Conservation (phyloP, 768 basidiomycete species). For the Dentipellis sp. region DNA sequence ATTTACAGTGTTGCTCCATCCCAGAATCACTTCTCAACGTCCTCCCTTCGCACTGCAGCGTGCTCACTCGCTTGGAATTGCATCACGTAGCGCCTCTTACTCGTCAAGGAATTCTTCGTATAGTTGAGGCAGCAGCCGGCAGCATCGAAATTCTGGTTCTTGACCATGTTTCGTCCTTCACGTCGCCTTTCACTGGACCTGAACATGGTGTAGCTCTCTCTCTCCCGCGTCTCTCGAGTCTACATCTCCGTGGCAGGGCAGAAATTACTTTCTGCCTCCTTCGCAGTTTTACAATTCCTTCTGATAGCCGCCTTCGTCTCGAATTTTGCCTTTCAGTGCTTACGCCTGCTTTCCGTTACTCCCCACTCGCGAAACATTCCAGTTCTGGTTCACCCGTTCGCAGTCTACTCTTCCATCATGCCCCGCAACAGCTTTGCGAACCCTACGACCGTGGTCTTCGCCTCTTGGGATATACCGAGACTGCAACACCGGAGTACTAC, state of each 20-base stretch:
- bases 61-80: conserved; percentile 12
- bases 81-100: conserved; percentile 6
- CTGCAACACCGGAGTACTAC: background rate
- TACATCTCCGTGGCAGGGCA: background rate
- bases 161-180: conserved; percentile 8
- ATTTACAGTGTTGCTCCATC: conserved; percentile 7
- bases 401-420: background rate
- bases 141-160: conserved; percentile 9
- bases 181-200: conserved; percentile 1
- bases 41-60: conserved; percentile 6
- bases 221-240: background rate
- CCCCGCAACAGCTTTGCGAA: background rate
- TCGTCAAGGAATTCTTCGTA: conserved; percentile 3
- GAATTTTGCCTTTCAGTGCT: background rate
- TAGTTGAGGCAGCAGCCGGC: conserved; percentile 5
- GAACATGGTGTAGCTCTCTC: background rate
- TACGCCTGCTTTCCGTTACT: background rate
- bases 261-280: background rate
- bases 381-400: background rate
- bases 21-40: conserved; percentile 3
- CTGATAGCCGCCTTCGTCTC: background rate
- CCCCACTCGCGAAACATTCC: background rate
- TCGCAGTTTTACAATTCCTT: background rate
- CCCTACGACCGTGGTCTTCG: background rate
- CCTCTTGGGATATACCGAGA: background rate